A percentile compares a stretch with the other conserved stretches of the same genome.
Conservation (phyloP, 495 filamentous ascomycete genomes). For the Penicillium malachiteum region DNA sequence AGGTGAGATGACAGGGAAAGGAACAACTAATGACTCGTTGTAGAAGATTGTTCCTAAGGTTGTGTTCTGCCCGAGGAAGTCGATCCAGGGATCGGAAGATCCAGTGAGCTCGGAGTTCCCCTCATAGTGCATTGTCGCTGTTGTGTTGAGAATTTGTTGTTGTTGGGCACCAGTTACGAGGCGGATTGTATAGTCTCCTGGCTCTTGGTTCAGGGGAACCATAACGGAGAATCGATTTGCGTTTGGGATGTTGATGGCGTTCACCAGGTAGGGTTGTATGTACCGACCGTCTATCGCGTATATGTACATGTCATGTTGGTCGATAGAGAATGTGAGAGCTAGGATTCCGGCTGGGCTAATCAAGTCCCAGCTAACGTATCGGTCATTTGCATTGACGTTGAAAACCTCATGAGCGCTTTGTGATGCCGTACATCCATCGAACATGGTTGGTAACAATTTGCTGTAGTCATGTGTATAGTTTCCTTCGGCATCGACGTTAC, state of each 20-base stretch:
- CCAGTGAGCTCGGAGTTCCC: constrained; percentile 10
- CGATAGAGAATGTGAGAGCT: constrained; percentile 33
- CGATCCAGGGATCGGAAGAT: constrained; percentile 40
- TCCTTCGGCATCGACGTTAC: constrained; percentile 11
- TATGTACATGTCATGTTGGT: constrained; percentile 42
- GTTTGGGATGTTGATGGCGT: constrained; percentile 32
- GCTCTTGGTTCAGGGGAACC: constrained; percentile 32
- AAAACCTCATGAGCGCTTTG: constrained; percentile 28
- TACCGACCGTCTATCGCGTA: constrained; percentile 46
- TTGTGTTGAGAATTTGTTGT: constrained; percentile 38
- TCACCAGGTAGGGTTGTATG: constrained; percentile 31
- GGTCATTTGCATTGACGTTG: constrained; percentile 20
- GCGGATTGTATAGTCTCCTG: constrained; percentile 39
- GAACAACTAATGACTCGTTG: constrained; percentile 33
- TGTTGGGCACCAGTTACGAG: constrained; percentile 28
- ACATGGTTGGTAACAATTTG: constrained; percentile 24
- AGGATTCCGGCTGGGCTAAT: constrained; percentile 28
- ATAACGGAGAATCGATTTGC: constrained; percentile 40
- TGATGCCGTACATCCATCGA: constrained; percentile 32
- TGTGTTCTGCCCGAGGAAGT: constrained; percentile 32
- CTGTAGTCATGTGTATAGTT: constrained; percentile 23
- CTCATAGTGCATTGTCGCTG: constrained; percentile 30
- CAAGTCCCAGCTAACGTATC: constrained; percentile 35
- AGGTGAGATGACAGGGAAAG: constrained; percentile 43
- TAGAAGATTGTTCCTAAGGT: constrained; percentile 39